These are phyloP conservation scores for Candida mattraensis DNA, from an alignment of 805 yeast species.

Conservation along the genomic window DNA sequence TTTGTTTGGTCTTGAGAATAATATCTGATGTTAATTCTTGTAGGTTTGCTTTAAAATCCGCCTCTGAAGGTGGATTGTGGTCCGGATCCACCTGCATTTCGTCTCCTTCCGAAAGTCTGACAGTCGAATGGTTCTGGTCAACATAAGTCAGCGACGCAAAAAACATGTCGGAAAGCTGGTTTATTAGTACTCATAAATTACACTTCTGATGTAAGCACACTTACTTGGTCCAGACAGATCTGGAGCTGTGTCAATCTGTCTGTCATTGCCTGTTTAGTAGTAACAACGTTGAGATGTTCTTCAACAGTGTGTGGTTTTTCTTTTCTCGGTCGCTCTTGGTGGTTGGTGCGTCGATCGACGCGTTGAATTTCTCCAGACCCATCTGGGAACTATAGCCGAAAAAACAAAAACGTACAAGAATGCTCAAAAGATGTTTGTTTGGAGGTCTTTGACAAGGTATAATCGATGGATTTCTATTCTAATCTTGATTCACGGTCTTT, in stretches of 20 bases:
- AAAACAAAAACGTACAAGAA: no score
- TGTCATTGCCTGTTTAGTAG: constrained; percentile 47
- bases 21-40: constrained; percentile 84
- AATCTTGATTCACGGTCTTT: constrained; percentile 74
- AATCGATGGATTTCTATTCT: constrained; percentile 72
- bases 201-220: constrained; percentile 10
- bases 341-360: constrained; percentile 9
- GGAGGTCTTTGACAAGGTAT: constrained; percentile 1
- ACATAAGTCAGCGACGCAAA: constrained; percentile 77
- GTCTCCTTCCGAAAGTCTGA: constrained; percentile 47
- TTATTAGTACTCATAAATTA: constrained; percentile 6
- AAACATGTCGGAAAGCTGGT: constrained; percentile 69
- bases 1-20: constrained; percentile 82
- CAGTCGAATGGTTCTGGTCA: constrained; percentile 70
- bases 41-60: constrained; percentile 45
- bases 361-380: not conserved
- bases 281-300: not conserved
- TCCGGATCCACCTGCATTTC: constrained; percentile 64
- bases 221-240: constrained; percentile 73
- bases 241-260: constrained; percentile 91
- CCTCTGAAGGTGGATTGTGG: constrained; percentile 41
- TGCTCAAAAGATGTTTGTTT: not conserved
- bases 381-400: constrained; percentile 9
- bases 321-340: not conserved
- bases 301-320: not conserved